phyloP scores from a whole-genome alignment of 768 basidiomycete genomes.

The Phanerochaete sordida region DNA sequence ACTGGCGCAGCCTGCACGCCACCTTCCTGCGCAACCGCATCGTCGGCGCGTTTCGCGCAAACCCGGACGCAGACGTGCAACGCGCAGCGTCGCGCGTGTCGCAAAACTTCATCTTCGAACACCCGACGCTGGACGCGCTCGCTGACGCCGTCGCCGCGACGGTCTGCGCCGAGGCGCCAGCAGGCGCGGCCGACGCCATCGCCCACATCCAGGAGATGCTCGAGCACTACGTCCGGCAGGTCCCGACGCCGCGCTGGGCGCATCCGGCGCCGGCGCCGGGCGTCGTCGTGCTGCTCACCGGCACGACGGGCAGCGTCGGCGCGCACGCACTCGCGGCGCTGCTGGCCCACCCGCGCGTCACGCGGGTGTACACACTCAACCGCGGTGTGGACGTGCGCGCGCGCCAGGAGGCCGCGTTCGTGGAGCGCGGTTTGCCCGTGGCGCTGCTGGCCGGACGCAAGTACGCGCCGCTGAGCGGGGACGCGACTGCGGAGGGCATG shows the following conservation, averaged over 20 bases:
- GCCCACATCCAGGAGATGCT: background rate
- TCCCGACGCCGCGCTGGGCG: background rate
- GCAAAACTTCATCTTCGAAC: slow-evolving; percentile 10
- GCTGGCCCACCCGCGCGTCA: background rate
- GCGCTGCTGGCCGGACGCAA: background rate
- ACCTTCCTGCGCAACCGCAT: slow-evolving; percentile 16
- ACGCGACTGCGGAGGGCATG: background rate
- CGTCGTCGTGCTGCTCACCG: slow-evolving; percentile 9
- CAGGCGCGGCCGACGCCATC: background rate
- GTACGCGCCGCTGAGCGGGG: slow-evolving; percentile 2
- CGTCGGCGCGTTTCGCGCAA: slow-evolving; percentile 2
- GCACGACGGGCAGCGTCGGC: slow-evolving; percentile 11
- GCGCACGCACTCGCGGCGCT: slow-evolving; percentile 5
- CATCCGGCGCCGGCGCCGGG: background rate
- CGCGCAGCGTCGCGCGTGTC: slow-evolving; percentile 1
- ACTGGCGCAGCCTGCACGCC: slow-evolving; percentile 5
- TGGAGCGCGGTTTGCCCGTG: background rate
- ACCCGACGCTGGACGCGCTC: slow-evolving; percentile 3
- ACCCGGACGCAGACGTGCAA: background rate
- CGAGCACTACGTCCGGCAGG: slow-evolving; percentile 8
- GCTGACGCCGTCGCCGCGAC: background rate
- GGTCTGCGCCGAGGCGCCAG: background rate
- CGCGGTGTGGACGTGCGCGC: background rate
- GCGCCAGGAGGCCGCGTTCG: slow-evolving; percentile 6
- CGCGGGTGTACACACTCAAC: slow-evolving; percentile 10